Evolutionary conservation across 106 monocot species (phyloP).

Genomic region (Iris macrosiphon): DNA sequence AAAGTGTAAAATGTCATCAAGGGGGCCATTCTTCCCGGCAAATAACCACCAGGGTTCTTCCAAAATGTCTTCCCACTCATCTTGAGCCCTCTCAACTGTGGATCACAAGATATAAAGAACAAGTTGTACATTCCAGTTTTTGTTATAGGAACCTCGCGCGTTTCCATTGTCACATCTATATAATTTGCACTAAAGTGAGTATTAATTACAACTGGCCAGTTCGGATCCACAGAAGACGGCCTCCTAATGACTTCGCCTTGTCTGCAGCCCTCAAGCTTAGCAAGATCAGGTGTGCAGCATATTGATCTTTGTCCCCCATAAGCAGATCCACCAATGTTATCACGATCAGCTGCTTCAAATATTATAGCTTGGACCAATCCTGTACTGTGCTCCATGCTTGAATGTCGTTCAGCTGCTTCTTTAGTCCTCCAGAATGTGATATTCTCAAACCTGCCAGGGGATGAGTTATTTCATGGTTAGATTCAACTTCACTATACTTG

Average conservation of each 20-base stretch:
- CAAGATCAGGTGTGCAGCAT: slow-evolving; percentile 97
- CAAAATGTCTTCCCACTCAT: slow-evolving; percentile 88
- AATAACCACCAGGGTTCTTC: slow-evolving; percentile 89
- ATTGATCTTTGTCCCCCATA: slow-evolving; percentile 95
- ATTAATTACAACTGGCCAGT: slow-evolving; percentile 67
- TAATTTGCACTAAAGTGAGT: slow-evolving; percentile 68
- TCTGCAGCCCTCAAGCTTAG: slow-evolving; percentile 84
- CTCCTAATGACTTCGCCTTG: slow-evolving; percentile 80
- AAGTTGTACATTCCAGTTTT: slow-evolving; percentile 96
- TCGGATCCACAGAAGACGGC: slow-evolving; percentile 56
- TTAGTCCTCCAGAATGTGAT: slow-evolving; percentile 78
- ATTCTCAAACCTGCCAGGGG: slow-evolving; percentile 58
- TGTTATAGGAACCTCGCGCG: slow-evolving; percentile 35
- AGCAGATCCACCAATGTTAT: slow-evolving; percentile 94
- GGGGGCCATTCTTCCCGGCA: slow-evolving; percentile 96
- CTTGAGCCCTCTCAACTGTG: slow-evolving; percentile 66
- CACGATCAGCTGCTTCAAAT: slow-evolving; percentile 89
- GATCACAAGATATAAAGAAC: slow-evolving; percentile 79
- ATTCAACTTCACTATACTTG: too few species aligned
- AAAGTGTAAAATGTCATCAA: slow-evolving; percentile 77
- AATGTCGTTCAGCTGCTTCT: slow-evolving; percentile 62
- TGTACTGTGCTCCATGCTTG: slow-evolving; percentile 67
- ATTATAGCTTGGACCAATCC: slow-evolving; percentile 84
- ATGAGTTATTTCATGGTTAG: neutral
- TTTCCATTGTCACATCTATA: slow-evolving; percentile 39